Evolutionary conservation across 2,329 filamentous ascomycete genomes (phyloP).

Genomic region (Plectosphaerella cucumerina): DNA sequence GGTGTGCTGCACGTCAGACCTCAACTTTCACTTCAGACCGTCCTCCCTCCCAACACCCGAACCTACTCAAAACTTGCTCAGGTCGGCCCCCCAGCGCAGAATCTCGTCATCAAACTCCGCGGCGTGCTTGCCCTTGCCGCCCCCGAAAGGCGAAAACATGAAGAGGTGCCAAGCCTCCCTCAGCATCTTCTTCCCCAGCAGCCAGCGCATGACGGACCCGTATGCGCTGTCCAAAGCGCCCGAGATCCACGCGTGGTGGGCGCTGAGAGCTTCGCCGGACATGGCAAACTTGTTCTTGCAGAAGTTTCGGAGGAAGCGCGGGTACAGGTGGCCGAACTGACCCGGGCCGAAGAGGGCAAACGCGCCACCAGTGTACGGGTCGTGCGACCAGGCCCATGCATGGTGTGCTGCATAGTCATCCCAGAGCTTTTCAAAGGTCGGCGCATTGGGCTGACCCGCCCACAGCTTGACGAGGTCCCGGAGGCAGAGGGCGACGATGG

Average conservation of each 20-base stretch:
- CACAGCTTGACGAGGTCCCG: constrained; percentile 8
- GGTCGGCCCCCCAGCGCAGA: neutral
- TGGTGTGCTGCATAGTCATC: constrained; percentile 17
- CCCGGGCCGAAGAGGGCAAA: constrained; percentile 35
- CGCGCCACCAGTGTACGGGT: constrained; percentile 26
- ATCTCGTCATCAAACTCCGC: neutral
- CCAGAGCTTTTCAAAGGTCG: neutral
- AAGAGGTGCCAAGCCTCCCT: neutral
- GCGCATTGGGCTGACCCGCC: neutral
- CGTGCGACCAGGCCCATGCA: constrained; percentile 31
- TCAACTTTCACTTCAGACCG: too few relatives aligned
- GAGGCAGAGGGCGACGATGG: constrained; percentile 7
- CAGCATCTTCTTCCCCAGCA: neutral
- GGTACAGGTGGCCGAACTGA: constrained; percentile 31
- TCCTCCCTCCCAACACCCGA: too few relatives aligned
- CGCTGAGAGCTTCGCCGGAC: constrained; percentile 29
- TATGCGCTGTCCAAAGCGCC: constrained; percentile 31
- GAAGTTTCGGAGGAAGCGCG: constrained; percentile 18
- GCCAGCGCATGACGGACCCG: neutral
- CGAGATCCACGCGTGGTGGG: constrained; percentile 34
- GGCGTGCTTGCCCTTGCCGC: neutral
- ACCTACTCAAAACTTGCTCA: neutral
- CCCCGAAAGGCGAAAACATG: neutral
- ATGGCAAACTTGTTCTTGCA: constrained; percentile 25
- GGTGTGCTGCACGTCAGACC: too few relatives aligned